phyloP scores from a whole-genome alignment of 345 rosid genomes.

The Salix suchowensis region DNA sequence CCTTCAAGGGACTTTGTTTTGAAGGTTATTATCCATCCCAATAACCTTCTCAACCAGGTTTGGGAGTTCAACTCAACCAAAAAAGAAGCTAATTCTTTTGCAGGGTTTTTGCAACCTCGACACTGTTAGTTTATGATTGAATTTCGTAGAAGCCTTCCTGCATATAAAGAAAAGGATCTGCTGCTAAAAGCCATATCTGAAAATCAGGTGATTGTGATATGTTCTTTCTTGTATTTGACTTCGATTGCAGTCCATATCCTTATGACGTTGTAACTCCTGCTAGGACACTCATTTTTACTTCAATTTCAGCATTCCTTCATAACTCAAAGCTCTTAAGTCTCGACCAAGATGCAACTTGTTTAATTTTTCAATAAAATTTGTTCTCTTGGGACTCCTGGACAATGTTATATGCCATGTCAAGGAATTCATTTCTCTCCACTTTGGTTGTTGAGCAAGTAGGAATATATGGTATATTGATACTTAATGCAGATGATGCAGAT shows the following conservation, averaged over 20 bases:
- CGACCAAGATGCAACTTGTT: not conserved
- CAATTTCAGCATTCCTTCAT: not conserved
- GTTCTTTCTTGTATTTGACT: slow-evolving; percentile 1
- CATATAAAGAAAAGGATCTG: slow-evolving; percentile 74
- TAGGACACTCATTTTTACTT: not conserved
- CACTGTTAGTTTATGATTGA: slow-evolving; percentile 42
- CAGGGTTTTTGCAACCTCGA: too few species aligned
- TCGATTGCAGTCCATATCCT: not conserved
- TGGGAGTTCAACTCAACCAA: too few species aligned
- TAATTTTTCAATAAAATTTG: not conserved
- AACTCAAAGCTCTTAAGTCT: not conserved
- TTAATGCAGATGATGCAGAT: not conserved
- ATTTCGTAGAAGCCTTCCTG: slow-evolving; percentile 83
- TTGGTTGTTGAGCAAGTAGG: not conserved
- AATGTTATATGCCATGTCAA: not conserved
- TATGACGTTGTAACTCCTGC: not conserved
- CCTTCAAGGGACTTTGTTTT: too few species aligned
- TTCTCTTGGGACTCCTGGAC: not conserved
- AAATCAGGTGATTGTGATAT: slow-evolving; percentile 67
- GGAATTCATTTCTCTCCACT: not conserved
- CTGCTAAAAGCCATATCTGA: slow-evolving; percentile 57
- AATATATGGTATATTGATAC: not conserved
- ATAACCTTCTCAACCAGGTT: too few species aligned
- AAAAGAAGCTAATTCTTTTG: too few species aligned
- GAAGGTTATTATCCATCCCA: too few species aligned